Conservation (phyloP, 78 protist species). For the Mantamonas sphyraenae region DNA sequence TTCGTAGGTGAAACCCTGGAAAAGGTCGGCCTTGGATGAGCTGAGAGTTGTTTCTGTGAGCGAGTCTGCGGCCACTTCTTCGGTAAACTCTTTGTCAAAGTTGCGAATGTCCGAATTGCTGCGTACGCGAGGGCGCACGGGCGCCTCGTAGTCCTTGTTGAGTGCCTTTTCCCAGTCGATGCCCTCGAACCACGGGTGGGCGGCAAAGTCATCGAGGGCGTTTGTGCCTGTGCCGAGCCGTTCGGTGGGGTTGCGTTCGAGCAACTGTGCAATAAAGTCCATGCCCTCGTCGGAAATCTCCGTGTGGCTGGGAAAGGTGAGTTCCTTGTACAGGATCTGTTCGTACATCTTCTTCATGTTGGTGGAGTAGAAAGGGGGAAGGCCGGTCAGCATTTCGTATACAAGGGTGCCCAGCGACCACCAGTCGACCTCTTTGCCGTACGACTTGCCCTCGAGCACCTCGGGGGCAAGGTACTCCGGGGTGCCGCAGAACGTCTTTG, state of each 20-base stretch:
- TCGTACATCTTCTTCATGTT: constrained; percentile 66
- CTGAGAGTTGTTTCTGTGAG: no score
- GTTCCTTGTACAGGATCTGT: constrained; percentile 23
- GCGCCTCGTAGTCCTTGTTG: constrained; percentile 4
- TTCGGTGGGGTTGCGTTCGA: constrained; percentile 4
- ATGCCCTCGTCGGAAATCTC: constrained; percentile 21
- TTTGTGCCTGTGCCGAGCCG: constrained; percentile 43
- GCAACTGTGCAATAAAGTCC: constrained; percentile 19
- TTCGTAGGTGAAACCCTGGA: no score
- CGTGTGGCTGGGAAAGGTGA: constrained; percentile 15
- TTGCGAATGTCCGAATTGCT: constrained; percentile 38
- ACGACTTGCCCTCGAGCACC: constrained; percentile 35
- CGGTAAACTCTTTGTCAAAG: constrained; percentile 25
- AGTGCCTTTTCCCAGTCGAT: constrained; percentile 37
- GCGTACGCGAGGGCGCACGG: constrained; percentile 30
- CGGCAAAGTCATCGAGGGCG: constrained; percentile 10
- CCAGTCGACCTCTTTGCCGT: constrained; percentile 79
- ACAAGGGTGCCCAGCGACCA: constrained; percentile 82
- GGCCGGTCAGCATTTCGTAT: constrained; percentile 77
- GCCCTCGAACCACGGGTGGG: constrained; percentile 58
- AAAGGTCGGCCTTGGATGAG: no score
- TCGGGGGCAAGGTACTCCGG: constrained; percentile 94
- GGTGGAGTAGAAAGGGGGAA: constrained; percentile 70
- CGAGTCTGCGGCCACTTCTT: no score
- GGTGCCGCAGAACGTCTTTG: constrained; percentile 89